These are phyloP conservation scores for Blastobotrys buckinghamii DNA, from an alignment of 1,139 yeast species.

Conservation along the genomic window DNA sequence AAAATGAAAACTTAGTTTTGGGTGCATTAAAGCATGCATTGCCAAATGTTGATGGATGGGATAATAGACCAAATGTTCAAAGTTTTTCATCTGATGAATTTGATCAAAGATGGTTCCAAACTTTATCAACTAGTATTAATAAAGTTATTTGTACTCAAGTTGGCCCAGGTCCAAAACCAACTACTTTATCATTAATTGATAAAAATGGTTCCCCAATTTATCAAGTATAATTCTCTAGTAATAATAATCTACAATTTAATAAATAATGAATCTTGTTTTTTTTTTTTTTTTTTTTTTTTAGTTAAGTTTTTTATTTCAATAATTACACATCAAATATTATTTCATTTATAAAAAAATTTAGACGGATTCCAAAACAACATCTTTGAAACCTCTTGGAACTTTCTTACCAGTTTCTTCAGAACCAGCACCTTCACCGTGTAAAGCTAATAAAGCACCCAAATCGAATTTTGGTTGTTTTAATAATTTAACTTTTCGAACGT, in stretches of 20 bases:
- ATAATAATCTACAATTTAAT: background rate
- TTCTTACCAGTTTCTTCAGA: slow-evolving; percentile 86
- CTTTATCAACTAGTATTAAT: slow-evolving; percentile 63
- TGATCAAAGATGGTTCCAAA: slow-evolving; percentile 42
- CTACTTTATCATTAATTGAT: slow-evolving; percentile 15
- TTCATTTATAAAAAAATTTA: slow-evolving; percentile 33
- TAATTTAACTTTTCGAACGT: slow-evolving; percentile 87
- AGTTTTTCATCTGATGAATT: slow-evolving; percentile 34
- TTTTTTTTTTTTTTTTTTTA: background rate
- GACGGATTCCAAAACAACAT: slow-evolving; percentile 81
- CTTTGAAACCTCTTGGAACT: slow-evolving; percentile 83
- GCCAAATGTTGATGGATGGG: slow-evolving; percentile 66
- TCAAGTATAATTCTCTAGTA: background rate
- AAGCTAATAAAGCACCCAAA: slow-evolving; percentile 79
- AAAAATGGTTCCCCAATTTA: slow-evolving; percentile 11
- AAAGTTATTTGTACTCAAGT: slow-evolving; percentile 77
- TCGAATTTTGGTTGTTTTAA: slow-evolving; percentile 90
- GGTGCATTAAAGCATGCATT: slow-evolving; percentile 39
- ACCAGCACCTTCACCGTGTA: slow-evolving; percentile 81
- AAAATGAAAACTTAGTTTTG: slow-evolving; percentile 59
- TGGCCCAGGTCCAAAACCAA: slow-evolving; percentile 68
- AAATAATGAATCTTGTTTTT: background rate
- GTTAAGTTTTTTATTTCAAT: background rate
- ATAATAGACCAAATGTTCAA: slow-evolving; percentile 33
- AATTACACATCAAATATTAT: background rate